These are phyloP conservation scores for Lasiosphaeria ovina DNA, from an alignment of 495 filamentous ascomycete genomes.

Conservation along the genomic window DNA sequence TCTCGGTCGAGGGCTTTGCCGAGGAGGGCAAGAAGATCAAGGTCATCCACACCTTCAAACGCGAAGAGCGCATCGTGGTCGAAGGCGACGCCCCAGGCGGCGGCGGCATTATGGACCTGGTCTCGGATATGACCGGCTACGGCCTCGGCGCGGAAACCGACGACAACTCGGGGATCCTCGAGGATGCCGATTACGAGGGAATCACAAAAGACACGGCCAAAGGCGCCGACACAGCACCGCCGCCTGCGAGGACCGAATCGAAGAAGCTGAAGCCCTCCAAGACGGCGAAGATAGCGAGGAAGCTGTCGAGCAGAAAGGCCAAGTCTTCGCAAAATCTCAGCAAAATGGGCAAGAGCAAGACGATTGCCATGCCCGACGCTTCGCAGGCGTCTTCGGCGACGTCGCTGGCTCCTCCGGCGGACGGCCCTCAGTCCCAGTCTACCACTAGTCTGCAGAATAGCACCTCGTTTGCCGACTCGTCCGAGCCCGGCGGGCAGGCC, in stretches of 20 bases:
- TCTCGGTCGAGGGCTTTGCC: conserved; percentile 79
- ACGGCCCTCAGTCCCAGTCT: conserved; percentile 20
- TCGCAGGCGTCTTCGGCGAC: conserved; percentile 2
- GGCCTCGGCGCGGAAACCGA: conserved; percentile 25
- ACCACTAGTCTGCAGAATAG: conserved; percentile 21
- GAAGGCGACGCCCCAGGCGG: conserved; percentile 53
- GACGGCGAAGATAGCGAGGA: conserved; percentile 22
- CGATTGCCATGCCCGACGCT: conserved; percentile 23
- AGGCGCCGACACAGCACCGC: neutral
- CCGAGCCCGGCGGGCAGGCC: conserved; percentile 55
- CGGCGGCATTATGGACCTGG: conserved; percentile 46
- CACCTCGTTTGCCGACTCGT: conserved; percentile 25
- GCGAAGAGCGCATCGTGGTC: conserved; percentile 70
- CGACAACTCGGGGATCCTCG: conserved; percentile 27
- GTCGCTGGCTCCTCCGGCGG: neutral
- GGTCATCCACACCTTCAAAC: conserved; percentile 75
- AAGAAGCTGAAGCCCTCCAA: conserved; percentile 19
- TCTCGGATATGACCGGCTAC: conserved; percentile 54
- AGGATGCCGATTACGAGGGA: conserved; percentile 22
- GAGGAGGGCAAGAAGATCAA: conserved; percentile 86
- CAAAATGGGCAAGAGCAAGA: conserved; percentile 27
- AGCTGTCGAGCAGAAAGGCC: conserved; percentile 22
- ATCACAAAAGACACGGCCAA: conserved; percentile 7
- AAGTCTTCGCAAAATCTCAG: conserved; percentile 16
- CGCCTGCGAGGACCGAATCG: conserved; percentile 5